phyloP scores from a whole-genome alignment of 129 eudicot genomes.

The Sambucus nigra region DNA sequence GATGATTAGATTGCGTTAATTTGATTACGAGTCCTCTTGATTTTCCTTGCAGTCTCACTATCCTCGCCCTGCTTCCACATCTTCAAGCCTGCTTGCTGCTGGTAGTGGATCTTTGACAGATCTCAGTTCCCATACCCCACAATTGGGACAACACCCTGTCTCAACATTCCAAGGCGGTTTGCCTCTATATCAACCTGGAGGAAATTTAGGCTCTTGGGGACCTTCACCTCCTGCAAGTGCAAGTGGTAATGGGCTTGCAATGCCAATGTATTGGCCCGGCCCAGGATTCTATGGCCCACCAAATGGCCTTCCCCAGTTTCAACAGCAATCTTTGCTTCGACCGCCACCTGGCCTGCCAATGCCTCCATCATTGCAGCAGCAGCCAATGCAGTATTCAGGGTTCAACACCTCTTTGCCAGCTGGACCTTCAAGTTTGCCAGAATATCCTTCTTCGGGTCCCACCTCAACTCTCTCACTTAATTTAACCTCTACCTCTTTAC shows the following conservation, averaged over 20 bases:
- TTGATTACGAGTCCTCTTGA: conserved; percentile 6
- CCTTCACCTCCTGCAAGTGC: conserved; percentile 50
- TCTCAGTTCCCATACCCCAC: conserved; percentile 43
- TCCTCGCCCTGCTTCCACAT: conserved; percentile 52
- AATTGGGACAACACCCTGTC: conserved; percentile 56
- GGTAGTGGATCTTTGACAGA: conserved; percentile 35
- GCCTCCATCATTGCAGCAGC: conserved; percentile 9
- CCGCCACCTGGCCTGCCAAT: background rate
- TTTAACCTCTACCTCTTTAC: conserved; percentile 31
- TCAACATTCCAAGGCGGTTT: conserved; percentile 52
- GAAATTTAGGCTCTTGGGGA: conserved; percentile 70
- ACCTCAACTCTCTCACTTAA: conserved; percentile 15
- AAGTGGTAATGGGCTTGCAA: conserved; percentile 49
- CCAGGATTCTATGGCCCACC: conserved; percentile 67
- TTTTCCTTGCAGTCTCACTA: conserved; percentile 67
- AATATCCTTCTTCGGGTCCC: conserved; percentile 26
- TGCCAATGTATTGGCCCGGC: conserved; percentile 98
- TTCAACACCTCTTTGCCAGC: conserved; percentile 47
- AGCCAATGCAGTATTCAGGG: conserved; percentile 55
- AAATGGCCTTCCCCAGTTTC: conserved; percentile 65
- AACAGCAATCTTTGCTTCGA: conserved; percentile 47
- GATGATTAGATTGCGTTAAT: background rate
- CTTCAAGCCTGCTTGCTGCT: conserved; percentile 52
- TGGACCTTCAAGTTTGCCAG: conserved; percentile 44
- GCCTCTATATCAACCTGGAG: conserved; percentile 74